Conservation (phyloP, 2,329 filamentous ascomycete genomes). For the Xylariaceae sp. region DNA sequence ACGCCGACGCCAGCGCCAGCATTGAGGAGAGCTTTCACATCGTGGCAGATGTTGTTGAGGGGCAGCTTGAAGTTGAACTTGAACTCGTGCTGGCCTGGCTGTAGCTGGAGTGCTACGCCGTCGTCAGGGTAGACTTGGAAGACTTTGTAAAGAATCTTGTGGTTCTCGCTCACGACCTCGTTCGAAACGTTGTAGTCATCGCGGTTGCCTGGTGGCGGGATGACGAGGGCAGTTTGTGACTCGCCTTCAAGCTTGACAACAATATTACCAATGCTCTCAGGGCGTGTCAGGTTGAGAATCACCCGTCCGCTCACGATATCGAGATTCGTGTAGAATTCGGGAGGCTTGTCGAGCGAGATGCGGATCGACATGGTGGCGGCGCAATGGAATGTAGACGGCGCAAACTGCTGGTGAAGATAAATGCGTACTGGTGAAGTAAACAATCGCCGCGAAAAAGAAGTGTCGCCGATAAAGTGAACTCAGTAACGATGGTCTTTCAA, state of each 20-base stretch:
- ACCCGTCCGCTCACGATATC: slow-evolving; percentile 67
- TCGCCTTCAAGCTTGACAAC: slow-evolving; percentile 84
- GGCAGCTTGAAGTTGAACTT: slow-evolving; percentile 75
- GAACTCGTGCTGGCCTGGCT: slow-evolving; percentile 71
- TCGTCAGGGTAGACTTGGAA: slow-evolving; percentile 69
- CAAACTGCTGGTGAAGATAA: too few relatives aligned
- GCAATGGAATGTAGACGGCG: too few relatives aligned
- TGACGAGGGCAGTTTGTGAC: slow-evolving; percentile 62
- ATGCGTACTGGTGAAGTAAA: too few relatives aligned
- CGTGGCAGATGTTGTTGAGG: slow-evolving; percentile 71
- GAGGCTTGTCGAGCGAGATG: slow-evolving; percentile 63
- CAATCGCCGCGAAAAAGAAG: too few relatives aligned
- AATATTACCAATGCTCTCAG: slow-evolving; percentile 70
- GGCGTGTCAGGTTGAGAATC: slow-evolving; percentile 56
- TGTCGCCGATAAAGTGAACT: too few relatives aligned
- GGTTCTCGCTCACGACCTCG: slow-evolving; percentile 54
- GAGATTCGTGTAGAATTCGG: slow-evolving; percentile 76
- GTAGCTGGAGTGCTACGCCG: slow-evolving; percentile 41
- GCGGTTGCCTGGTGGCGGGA: slow-evolving; percentile 46
- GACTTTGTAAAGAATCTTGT: slow-evolving; percentile 74
- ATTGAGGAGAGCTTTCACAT: slow-evolving; percentile 52
- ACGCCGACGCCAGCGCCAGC: slow-evolving; percentile 44
- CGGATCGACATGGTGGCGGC: slow-evolving; percentile 58
- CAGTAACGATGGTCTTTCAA: too few relatives aligned
- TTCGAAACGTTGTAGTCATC: slow-evolving; percentile 37